A percentile compares a stretch with the other conserved stretches of the same genome.
phyloP scores from a whole-genome alignment of 1,284 basidiomycete genomes.

The Phylloboletellus chloephorus region DNA sequence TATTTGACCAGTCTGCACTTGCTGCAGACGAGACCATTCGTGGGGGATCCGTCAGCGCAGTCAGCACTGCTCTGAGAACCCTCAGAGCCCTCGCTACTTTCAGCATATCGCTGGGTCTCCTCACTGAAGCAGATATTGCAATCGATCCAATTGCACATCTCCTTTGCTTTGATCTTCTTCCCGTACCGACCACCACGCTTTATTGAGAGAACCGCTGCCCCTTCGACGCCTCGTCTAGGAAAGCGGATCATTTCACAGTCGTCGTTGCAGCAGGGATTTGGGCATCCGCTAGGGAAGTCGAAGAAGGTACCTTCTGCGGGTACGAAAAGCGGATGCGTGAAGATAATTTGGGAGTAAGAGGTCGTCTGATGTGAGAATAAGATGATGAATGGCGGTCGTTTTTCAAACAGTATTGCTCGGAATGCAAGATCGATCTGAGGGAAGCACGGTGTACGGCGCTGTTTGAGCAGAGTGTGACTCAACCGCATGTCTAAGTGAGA shows the following conservation, averaged over 20 bases:
- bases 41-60: conserved; percentile 19
- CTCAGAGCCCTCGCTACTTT: conserved; percentile 48
- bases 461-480: conserved; percentile 56
- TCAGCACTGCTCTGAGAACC: conserved; percentile 43
- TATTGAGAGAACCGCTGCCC: conserved; percentile 55
- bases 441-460: conserved; percentile 65
- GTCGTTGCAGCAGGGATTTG: conserved; percentile 68
- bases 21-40: conserved; percentile 55
- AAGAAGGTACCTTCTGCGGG: conserved; percentile 66
- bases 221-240: conserved; percentile 55
- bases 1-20: conserved; percentile 72
- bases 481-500: conserved; percentile 55
- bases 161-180: conserved; percentile 43
- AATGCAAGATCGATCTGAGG: conserved; percentile 71
- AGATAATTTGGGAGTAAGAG: conserved; percentile 73
- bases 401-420: conserved; percentile 66
- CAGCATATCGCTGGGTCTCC: conserved; percentile 30
- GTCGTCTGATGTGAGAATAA: conserved; percentile 73
- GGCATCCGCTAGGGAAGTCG: conserved; percentile 70
- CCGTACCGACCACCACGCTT: conserved; percentile 48
- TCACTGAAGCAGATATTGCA: conserved; percentile 57
- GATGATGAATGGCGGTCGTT: conserved; percentile 64
- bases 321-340: conserved; percentile 62
- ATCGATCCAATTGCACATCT: conserved; percentile 78
- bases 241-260: conserved; percentile 77